Conservation (phyloP, 2,329 filamentous ascomycete species). For the Penicillium janthinellum region DNA sequence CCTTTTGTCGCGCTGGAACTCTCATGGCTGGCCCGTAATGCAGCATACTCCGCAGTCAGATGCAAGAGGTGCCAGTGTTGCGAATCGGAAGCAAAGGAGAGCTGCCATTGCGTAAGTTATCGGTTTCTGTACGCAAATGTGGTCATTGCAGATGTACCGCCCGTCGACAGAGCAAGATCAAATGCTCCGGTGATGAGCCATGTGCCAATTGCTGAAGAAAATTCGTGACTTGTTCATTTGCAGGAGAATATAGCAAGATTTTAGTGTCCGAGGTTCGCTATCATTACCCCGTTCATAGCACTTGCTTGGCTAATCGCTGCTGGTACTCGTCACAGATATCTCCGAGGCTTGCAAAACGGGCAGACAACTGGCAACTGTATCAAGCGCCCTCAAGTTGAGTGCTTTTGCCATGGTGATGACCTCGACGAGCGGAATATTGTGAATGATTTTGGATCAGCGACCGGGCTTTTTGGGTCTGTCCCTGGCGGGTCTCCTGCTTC, state of each 20-base stretch:
- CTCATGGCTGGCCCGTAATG: neutral
- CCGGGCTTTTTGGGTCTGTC: neutral
- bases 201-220: slow-evolving; percentile 34
- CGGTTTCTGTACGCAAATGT: neutral
- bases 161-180: slow-evolving; percentile 48
- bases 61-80: neutral
- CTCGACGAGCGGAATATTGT: neutral
- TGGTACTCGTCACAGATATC: slow-evolving; percentile 2
- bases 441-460: neutral
- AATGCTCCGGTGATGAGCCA: slow-evolving; percentile 45
- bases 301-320: neutral
- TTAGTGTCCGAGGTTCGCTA: slow-evolving; percentile 6
- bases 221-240: slow-evolving; percentile 8
- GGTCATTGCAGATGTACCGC: slow-evolving; percentile 21
- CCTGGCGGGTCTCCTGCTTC: neutral
- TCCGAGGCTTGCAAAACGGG: slow-evolving; percentile 19
- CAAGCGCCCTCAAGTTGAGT: neutral
- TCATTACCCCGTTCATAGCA: neutral
- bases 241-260: slow-evolving; percentile 8
- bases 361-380: slow-evolving; percentile 3
- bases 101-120: slow-evolving; percentile 7
- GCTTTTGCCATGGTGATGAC: neutral
- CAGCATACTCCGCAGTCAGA: neutral
- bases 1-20: neutral
- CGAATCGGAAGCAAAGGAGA: slow-evolving; percentile 6